Percentiles rank a stretch among this genome's conserved stretches.
These are phyloP conservation scores for Mycena sanguinolenta DNA, from an alignment of 768 basidiomycete genomes.

Conservation along the genomic window DNA sequence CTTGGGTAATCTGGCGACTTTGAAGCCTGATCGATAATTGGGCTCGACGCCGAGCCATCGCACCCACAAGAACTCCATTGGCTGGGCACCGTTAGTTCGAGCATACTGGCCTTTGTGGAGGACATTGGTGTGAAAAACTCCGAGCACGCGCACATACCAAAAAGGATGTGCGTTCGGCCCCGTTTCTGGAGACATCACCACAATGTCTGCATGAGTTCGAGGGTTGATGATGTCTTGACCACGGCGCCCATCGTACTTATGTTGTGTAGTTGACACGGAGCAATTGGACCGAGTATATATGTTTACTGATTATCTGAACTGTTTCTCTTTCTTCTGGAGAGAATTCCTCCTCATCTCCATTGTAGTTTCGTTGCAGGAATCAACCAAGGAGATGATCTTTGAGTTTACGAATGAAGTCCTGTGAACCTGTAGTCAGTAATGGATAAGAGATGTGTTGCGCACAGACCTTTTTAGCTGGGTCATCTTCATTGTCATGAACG, in stretches of 20 bases:
- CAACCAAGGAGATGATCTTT: slow-evolving; percentile 42
- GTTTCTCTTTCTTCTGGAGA: slow-evolving; percentile 2
- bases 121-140: slow-evolving; percentile 39
- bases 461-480: slow-evolving; percentile 5
- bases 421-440: too few species aligned
- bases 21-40: slow-evolving; percentile 1
- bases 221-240: slow-evolving; percentile 52
- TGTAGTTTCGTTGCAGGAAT: slow-evolving; percentile 29
- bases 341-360: slow-evolving; percentile 38
- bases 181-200: slow-evolving; percentile 32
- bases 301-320: slow-evolving; percentile 25
- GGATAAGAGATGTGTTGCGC: too few species aligned
- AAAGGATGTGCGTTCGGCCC: slow-evolving; percentile 2
- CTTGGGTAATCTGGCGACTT: slow-evolving; percentile 4
- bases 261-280: slow-evolving; percentile 53
- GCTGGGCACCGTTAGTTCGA: neutral
- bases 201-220: slow-evolving; percentile 44
- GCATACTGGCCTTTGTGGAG: slow-evolving; percentile 5
- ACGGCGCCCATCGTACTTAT: slow-evolving; percentile 51
- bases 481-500: neutral
- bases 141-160: slow-evolving; percentile 30
- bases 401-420: slow-evolving; percentile 40
- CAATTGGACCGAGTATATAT: slow-evolving; percentile 42
- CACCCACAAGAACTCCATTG: slow-evolving; percentile 48
- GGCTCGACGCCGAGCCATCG: slow-evolving; percentile 38